phyloP scores from a whole-genome alignment of 352 stramenopile genomes.

The Globisporangium nunn region DNA sequence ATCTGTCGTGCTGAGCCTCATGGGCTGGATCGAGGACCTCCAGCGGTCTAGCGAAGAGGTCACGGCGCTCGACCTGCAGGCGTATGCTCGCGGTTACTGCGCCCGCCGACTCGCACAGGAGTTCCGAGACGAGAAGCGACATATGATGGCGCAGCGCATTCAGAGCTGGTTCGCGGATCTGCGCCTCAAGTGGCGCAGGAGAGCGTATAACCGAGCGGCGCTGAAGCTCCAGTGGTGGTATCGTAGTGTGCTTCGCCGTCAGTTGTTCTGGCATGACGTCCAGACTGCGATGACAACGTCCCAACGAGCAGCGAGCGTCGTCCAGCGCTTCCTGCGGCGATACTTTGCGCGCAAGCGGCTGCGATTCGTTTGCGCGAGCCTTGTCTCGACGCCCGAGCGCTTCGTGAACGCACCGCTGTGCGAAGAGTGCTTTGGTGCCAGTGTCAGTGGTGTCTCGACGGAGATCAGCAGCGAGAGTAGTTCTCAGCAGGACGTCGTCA shows the following conservation, averaged over 20 bases:
- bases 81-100: constrained; percentile 8
- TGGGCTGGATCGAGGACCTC: constrained; percentile 17
- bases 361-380: not conserved
- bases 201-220: constrained; percentile 13
- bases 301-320: not conserved
- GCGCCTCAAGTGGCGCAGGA: constrained; percentile 12
- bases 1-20: constrained; percentile 5
- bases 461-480: not conserved
- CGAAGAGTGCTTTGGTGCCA: constrained; percentile 19
- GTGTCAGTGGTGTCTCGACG: too few species aligned
- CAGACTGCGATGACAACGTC: constrained; percentile 9
- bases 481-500: not conserved
- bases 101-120: constrained; percentile 14
- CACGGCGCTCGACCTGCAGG: constrained; percentile 15
- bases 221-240: constrained; percentile 22
- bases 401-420: constrained; percentile 32
- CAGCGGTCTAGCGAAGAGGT: constrained; percentile 6
- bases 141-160: constrained; percentile 14
- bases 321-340: not conserved
- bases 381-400: constrained; percentile 12
- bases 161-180: constrained; percentile 20
- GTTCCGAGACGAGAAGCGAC: constrained; percentile 12
- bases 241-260: constrained; percentile 7
- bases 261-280: constrained; percentile 19
- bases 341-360: constrained; percentile 7